Conservation (phyloP, 345 rosid species). For the Gossypium arboreum region DNA sequence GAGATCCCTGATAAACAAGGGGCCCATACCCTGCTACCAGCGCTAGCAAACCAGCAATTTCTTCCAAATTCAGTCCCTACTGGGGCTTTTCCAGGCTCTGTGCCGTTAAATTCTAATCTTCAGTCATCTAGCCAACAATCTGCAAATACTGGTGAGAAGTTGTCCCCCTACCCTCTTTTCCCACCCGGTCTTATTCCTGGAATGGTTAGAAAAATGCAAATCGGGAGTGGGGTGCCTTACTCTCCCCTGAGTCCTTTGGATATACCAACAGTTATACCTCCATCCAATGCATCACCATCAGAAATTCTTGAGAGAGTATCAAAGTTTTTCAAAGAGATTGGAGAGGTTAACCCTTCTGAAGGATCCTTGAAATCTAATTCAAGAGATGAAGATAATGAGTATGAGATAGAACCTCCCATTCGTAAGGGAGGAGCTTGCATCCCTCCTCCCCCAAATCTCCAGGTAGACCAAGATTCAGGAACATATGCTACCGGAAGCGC, state of each 20-base stretch:
- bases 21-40: slow-evolving; percentile 31
- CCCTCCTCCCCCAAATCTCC: slow-evolving; percentile 89
- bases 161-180: slow-evolving; percentile 88
- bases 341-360: slow-evolving; percentile 44
- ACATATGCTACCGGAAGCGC: slow-evolving; percentile 75
- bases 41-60: slow-evolving; percentile 56
- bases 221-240: slow-evolving; percentile 95
- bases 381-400: slow-evolving; percentile 20
- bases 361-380: slow-evolving; percentile 15
- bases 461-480: slow-evolving; percentile 88
- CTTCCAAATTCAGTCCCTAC: slow-evolving; percentile 51
- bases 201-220: slow-evolving; percentile 98
- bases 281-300: slow-evolving; percentile 71
- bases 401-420: slow-evolving; percentile 11
- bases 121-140: slow-evolving; percentile 46
- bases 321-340: slow-evolving; percentile 85
- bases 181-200: slow-evolving; percentile 99
- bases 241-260: slow-evolving; percentile 95
- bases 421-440: slow-evolving; percentile 35
- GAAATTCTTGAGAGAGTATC: slow-evolving; percentile 82
- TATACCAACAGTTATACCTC: slow-evolving; percentile 87
- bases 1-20: slow-evolving; percentile 51
- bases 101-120: slow-evolving; percentile 54
- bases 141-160: slow-evolving; percentile 54
- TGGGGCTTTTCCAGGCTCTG: slow-evolving; percentile 57